Base-by-base conservation (phyloP, 495 filamentous ascomycete species). In the Aspergillus diversus region DNA sequence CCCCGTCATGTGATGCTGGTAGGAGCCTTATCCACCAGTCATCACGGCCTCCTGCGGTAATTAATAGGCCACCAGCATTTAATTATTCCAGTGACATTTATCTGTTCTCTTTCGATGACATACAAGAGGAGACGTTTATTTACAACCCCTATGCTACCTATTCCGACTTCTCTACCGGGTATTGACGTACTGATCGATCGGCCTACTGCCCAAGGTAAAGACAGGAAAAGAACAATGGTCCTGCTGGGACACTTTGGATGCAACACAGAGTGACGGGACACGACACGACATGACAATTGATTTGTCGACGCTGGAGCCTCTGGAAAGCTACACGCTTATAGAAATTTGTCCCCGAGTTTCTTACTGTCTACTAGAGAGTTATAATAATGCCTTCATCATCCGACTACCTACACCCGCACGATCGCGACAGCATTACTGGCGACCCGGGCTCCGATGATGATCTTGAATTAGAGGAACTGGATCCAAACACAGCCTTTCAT, bases 401-500 rank as follows among this genome's bases (percentile, higher is more conserved):
- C 58, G 77, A 80, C 13, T 81, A 82, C 62, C 51, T 73, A 52
- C 75, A 77, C 57, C 71, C 73, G 37, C 65, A 71, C 48, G 73
- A 71, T 32, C 66, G 67, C 32, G 59, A 72, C 35, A 72, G 73
- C 48, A 70, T 73, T 47, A 63, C 70, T 50, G 68, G 62, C 59
- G 74, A 74, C 58, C 76, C 75, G 1, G 78, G 70, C 33, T 76
- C 75, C 16, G 90, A 91, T 48, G 73, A 80, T 49, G 83, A 85
- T 63, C 78, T 92, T 54, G 88, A 92, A 62, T 67, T 87, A 56
- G 82, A 92, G 67, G 90, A 92, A 80, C 84, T 92, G 42, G 89
- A 91, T 65, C 89, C 87, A 15, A 73, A 73, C 31, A 74, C 80
- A 17, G 73, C 78, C 31, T 64, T 74, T 37, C 72, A 81, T 17